Evolutionary conservation across 495 filamentous ascomycete species (phyloP), one percentile per base, ranked within the genome.

Genomic region (Podospora anserina): DNA sequence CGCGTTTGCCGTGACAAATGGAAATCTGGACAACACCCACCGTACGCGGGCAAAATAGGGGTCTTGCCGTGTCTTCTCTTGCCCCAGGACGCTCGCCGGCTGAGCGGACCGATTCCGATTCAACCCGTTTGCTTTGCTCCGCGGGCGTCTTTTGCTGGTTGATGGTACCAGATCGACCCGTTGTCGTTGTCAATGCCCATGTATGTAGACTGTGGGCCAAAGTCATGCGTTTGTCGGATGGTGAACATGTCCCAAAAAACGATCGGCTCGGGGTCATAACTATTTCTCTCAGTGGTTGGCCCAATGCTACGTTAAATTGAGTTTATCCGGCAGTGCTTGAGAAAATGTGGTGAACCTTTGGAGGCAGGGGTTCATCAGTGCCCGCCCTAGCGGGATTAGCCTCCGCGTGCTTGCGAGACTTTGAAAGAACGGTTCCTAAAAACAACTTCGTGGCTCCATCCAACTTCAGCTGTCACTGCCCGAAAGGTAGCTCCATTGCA

Each of bases 321-420:
- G 39, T 49, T 49, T 49, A 49, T 13, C 39, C 39, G 39, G 39
- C 9, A 49, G 39, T 49, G 39, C 13, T 49, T 49, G 30, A 32
- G 30, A 32, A 32, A 32, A 7, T 32, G 30, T 32, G 30, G 39
- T 49, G 39, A 71, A 69, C 65, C n/a, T 32, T 68, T 74, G 68
- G 72, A 68, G 34, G n/a, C 62, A 56, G 64, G 57, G 62, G 39
- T 28, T 20, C 19, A 18, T 26, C 26, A 20, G 53, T 61, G 60
- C 68, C 66, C 70, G 59, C 63, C 57, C 62, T n/a, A 66, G 39
- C 73, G 71, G 73, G 65, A 71, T 64, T 67, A 66, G 68, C 26
- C 54, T 67, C 66, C 65, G 63, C n/a, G 7, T 49, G 39, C 39
- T 49, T 49, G 39, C 39, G 39, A 49, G 9, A 49, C 39, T 49